Base-by-base conservation (phyloP, 2,329 filamentous ascomycete genomes). In the Aspergillus brasiliensis region DNA sequence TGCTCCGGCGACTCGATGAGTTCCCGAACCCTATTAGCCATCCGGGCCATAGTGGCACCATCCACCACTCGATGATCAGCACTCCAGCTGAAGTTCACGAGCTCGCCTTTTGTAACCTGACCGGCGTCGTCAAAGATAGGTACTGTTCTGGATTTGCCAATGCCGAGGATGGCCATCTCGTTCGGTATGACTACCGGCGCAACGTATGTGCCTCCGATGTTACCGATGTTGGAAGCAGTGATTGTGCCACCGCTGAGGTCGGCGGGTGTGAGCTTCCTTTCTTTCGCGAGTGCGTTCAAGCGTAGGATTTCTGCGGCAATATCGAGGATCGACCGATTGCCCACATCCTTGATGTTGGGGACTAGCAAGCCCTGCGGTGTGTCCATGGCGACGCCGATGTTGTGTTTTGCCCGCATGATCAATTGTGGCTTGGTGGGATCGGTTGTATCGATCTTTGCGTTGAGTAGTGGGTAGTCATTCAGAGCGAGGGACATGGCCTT, bases 371-470 rank as follows among this genome's bases (percentile, higher is more conserved):
- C 95, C 6, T 83, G 82, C 0, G 94, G 92, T 0, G 94, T 96
- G 77, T 99, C 95, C 84, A 99, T 95, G 59, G 95, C 95, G 34
- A 99, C 84, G 62, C 95, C 95, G 62, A 99, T 94, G 77, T 99
- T 96, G 83, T 99, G 95, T 71, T 91, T 88, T 56, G 86, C 86
- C 58, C 93, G 90, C 80, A 91, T 86, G 58, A 93, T 81, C 3
- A 99, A 83, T 34, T 85, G 84, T 0, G 94, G 92, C 70, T 91
- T 94, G 56, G 80, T 79, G 7, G 82, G 80, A 60, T 83, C 81
- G 47, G 76, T 83, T 23, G 76, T 73, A 68, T 97, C 91, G 23
- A 99, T 86, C 60, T 91, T 87, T 3, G 93, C 87, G 74, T 99
- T 99, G 62, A 99, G 87, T 38, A 95, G 82, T 1, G 95, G 94